These are phyloP conservation scores for Camellia oleifera DNA, from an alignment of 179 eudicot species.

Conservation along the genomic window DNA sequence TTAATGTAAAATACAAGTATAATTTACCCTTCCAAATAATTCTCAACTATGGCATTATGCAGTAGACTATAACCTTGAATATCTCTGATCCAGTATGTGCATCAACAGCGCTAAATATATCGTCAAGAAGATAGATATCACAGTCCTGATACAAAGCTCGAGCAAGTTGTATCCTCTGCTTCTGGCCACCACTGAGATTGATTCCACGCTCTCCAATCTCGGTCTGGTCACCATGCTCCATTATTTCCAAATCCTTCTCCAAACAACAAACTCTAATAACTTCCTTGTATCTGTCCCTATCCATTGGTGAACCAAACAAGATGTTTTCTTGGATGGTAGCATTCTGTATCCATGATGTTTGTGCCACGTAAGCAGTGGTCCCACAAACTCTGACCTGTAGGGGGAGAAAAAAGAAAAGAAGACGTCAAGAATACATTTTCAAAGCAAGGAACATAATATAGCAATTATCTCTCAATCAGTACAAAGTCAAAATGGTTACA, in stretches of 20 bases:
- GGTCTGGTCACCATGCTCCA: conserved; percentile 87
- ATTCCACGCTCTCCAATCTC: conserved; percentile 97
- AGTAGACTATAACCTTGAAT: conserved; percentile 55
- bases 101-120: conserved; percentile 91
- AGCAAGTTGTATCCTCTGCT: conserved; percentile 92
- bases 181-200: conserved; percentile 96
- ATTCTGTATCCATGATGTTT: conserved; percentile 91
- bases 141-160: conserved; percentile 90
- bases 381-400: conserved; percentile 71
- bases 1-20: no score
- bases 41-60: background rate
- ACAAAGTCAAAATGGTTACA: background rate
- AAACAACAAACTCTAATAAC: conserved; percentile 61
- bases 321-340: conserved; percentile 85
- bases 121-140: conserved; percentile 91
- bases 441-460: background rate
- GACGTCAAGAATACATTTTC: background rate
- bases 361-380: conserved; percentile 85
- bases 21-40: background rate
- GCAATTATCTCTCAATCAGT: background rate
- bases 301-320: conserved; percentile 76
- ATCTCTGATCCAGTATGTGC: conserved; percentile 91
- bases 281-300: conserved; percentile 50
- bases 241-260: conserved; percentile 72
- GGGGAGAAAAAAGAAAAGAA: background rate